Evolutionary conservation across 331 rosid genomes (phyloP).

Genomic region (Malus hybrid): DNA sequence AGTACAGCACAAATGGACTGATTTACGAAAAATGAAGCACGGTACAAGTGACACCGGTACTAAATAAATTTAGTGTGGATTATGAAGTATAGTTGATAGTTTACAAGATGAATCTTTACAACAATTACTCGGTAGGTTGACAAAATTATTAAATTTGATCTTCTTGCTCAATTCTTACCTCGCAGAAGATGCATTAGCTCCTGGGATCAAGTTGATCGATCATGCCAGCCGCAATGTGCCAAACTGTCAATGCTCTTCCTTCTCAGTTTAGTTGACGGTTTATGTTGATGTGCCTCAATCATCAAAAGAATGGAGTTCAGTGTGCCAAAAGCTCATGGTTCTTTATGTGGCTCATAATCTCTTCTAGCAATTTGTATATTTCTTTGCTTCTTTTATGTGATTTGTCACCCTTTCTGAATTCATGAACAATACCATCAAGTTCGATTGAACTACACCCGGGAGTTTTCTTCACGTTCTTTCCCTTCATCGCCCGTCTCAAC

Average conservation of each 20-base stretch:
- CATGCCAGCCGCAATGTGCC: background rate
- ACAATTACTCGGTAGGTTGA: background rate
- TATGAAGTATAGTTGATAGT: background rate
- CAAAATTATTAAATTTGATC: background rate
- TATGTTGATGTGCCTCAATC: background rate
- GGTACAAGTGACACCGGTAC: background rate
- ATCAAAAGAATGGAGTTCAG: background rate
- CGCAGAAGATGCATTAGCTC: background rate
- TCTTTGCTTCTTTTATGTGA: slow-evolving; percentile 21
- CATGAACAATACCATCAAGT: slow-evolving; percentile 30
- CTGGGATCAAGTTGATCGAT: background rate
- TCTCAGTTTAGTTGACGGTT: background rate
- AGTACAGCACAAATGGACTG: background rate
- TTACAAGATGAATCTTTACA: background rate
- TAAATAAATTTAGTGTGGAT: background rate
- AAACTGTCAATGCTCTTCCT: background rate
- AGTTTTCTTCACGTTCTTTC: slow-evolving; percentile 28
- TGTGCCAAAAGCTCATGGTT: slow-evolving; percentile 1
- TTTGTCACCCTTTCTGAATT: slow-evolving; percentile 29
- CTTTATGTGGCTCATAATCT: slow-evolving; percentile 14
- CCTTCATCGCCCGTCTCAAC: slow-evolving; percentile 32
- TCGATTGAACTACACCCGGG: slow-evolving; percentile 41
- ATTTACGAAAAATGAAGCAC: background rate
- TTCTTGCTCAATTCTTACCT: background rate
- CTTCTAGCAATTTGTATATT: slow-evolving; percentile 17